Evolutionary conservation across 1,139 yeast species (phyloP).

Genomic region (Saccharomycopsis hybrid): DNA sequence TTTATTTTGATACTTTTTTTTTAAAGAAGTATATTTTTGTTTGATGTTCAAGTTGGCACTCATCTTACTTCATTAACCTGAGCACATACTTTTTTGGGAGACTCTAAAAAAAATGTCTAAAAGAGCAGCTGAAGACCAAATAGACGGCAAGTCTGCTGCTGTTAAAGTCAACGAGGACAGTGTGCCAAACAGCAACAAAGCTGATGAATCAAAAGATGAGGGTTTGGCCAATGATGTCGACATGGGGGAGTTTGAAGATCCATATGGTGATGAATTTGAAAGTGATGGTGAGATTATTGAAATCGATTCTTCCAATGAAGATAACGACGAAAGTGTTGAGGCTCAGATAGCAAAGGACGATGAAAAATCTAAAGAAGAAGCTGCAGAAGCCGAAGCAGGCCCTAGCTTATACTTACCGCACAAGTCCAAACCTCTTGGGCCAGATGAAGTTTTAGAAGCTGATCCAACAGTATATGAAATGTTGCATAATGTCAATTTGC

Average conservation of each 20-base stretch:
- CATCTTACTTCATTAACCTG: too few species aligned
- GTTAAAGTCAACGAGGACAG: slow-evolving; percentile 30
- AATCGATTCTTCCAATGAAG: slow-evolving; percentile 63
- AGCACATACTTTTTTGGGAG: too few species aligned
- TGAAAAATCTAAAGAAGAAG: slow-evolving; percentile 28
- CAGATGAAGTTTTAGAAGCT: slow-evolving; percentile 93
- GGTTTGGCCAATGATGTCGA: slow-evolving; percentile 41
- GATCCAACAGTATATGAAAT: slow-evolving; percentile 94
- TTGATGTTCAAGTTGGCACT: too few species aligned
- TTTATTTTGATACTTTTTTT: too few species aligned
- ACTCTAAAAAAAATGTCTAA: too few species aligned
- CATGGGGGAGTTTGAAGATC: slow-evolving; percentile 91
- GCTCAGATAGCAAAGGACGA: slow-evolving; percentile 23
- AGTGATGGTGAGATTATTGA: slow-evolving; percentile 88
- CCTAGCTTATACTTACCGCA: slow-evolving; percentile 73
- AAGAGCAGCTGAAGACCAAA: slow-evolving; percentile 44
- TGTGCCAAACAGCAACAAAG: slow-evolving; percentile 29
- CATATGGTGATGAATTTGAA: slow-evolving; percentile 91
- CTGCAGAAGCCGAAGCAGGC: slow-evolving; percentile 29
- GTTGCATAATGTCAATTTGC: slow-evolving; percentile 89
- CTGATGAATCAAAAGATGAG: slow-evolving; percentile 11
- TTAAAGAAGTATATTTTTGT: too few species aligned
- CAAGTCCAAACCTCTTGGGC: slow-evolving; percentile 81
- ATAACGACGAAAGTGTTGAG: slow-evolving; percentile 34
- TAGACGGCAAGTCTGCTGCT: slow-evolving; percentile 32